Base-by-base conservation (phyloP, 345 rosid genomes). In the Toxicodendron radicans region DNA sequence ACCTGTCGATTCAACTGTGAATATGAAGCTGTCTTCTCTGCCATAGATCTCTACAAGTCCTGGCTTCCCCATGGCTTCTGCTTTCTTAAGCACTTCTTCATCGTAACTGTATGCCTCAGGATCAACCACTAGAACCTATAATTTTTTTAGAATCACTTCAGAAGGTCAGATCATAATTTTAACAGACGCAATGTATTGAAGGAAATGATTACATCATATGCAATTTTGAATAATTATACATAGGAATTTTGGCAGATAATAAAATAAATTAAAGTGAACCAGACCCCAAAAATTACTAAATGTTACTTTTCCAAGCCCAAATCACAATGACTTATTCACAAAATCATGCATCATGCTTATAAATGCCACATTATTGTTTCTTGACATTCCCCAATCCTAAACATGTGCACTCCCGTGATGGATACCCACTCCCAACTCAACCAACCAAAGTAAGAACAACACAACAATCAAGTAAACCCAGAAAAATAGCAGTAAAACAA, bases 1-100 rank as follows among this genome's bases (percentile, higher is more conserved):
- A 65, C 97, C 98, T 16, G 98, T 96, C 33, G 97, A 87, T 82
- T 93, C 99, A 9, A 93, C 97, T 2, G 97, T 93, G 83, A 95
- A 93, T 24, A 95, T 79, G 53, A 91, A 95, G 66, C 89, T 86
- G 82, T 95, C 98, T 69, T 93, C 91, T 84, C 89, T 93, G 1
- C 91, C 87, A 70, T 82, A 83, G 61, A 95, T 95, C 83, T 92
- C 95, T 56, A 95, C 86, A 18, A 95, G 92, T 53, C 98, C 99
- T 0, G 91, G 78, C 84, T 95, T 93, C 60, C 97, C 99, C 97
- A 91, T 93, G 11, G 97, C 86, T 79, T 89, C 97, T 38, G 90
- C 92, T 76, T 91, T 90, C 87, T 91, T 95, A 21, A 93, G 71
- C 77, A 93, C 97, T 83, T 93, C 99, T 54, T 95, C 94, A 32